Evolutionary conservation across 148 eudicot species (phyloP), one percentile per base, ranked within the genome.

Genomic region (Oxyria digyna): DNA sequence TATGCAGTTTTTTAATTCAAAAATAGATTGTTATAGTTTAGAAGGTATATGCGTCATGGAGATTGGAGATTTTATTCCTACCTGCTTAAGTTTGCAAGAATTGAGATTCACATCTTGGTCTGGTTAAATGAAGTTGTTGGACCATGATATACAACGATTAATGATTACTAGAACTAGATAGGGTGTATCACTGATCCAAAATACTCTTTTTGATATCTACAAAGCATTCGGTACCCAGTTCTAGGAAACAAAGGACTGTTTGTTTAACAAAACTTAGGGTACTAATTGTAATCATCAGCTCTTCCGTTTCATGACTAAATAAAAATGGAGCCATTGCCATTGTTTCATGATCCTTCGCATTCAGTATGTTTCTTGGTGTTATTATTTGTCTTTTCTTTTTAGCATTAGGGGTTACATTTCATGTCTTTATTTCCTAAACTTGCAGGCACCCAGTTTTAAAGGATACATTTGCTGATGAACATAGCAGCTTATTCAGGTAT

Each of bases 401-500:
- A 29, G 9, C 9, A 3, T 2, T 18, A 12, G 12, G 27, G 62
- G 10, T 26, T 11, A 9, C 4, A 11, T 27, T 14, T 27, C 63
- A 8, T 38, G 12, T 27, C 63, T 17, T 38, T 18, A 38, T 20
- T 40, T 18, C 46, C 46, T 3, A 29, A 13, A 9, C 29, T 45
- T 81, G 80, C 84, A 77, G 84, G 67, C 68, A 69, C 37, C 71
- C 78, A 71, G 70, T 67, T 67, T 70, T 73, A 42, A 67, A 73
- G 37, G 75, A 59, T 67, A 68, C 71, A 41, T 21, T 72, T 43
- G 20, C 32, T 14, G 77, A 81, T 52, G 80, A 57, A 71, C 71
- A 48, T 62, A 84, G 73, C 23, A 71, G 77, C 48, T 70, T 75
- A n/a, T 77, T 75, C 49, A 84, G 91, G 86, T 86, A n/a, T 63